Percentiles rank a stretch among this genome's conserved stretches.
Evolutionary conservation across 257 asterid species (phyloP).

Genomic region (Cynanchum wilfordii): DNA sequence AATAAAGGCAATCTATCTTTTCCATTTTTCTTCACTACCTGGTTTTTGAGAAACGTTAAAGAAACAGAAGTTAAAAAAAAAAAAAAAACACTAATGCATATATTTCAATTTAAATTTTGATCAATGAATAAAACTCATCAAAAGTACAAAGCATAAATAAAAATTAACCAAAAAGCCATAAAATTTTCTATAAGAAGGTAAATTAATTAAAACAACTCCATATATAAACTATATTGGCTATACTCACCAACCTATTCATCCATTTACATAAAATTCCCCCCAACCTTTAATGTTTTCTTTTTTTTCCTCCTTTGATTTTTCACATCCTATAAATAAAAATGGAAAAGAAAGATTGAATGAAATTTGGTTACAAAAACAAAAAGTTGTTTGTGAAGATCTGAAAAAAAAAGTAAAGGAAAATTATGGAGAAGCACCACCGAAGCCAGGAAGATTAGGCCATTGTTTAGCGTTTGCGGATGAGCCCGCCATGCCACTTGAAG

Average conservation of each 20-base stretch:
- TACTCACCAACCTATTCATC: conserved; percentile 3
- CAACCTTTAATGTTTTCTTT: background rate
- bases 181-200: conserved; percentile 31
- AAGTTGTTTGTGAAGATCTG: background rate
- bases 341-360: conserved; percentile 7
- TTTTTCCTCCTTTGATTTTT: background rate
- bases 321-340: conserved; percentile 6
- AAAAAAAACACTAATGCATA: conserved; percentile 16
- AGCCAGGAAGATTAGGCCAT: conserved; percentile 36
- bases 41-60: conserved; percentile 14
- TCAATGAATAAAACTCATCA: conserved; percentile 25
- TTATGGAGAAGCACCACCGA: conserved; percentile 34
- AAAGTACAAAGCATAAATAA: conserved; percentile 19
- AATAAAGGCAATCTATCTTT: conserved; percentile 7
- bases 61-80: conserved; percentile 14
- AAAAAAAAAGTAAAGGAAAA: background rate
- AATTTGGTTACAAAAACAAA: conserved; percentile 2
- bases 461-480: conserved; percentile 37
- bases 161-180: conserved; percentile 28
- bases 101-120: conserved; percentile 24
- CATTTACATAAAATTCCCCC: conserved; percentile 7
- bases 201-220: background rate
- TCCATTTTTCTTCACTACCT: background rate
- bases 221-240: conserved; percentile 10
- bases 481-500: conserved; percentile 16